Evolutionary conservation across 2,329 filamentous ascomycete species (phyloP), one percentile per base, ranked within the genome.

Genomic region (Microsporum ferrugineum): DNA sequence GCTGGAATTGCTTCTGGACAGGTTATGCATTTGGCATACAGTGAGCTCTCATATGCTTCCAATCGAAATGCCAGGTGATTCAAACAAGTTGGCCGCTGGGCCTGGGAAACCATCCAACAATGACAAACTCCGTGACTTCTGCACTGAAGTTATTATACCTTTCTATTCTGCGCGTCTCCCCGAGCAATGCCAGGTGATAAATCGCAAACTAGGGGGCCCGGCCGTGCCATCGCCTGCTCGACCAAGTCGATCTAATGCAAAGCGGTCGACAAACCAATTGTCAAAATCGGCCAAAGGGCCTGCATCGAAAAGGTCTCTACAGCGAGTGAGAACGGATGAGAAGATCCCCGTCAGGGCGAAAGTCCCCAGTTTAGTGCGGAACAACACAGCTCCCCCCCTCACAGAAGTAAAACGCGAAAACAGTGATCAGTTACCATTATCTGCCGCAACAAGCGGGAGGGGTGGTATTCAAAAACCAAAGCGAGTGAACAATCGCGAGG

Each of bases 11-110:
- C 72, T 79, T 31, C 67, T 79, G 14, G 78, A 80, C 62, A 71
- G 77, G 60, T 68, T 80, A 31, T 79, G 78, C 63, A 80, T 80
- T 59, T 80, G 78, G 78, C 77, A 80, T 66, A 73, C 77, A 31
- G 75, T 80, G 57, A 74, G 71, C 61, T 68, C 72, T 39, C 74
- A 74, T 33, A 64, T 68, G 3, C 64, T 66, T 2, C 64, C 71
- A 12, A 27, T 31, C 23, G 63, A 69, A 0, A 68, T 72, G 29
- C 65, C 69, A 14, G 62, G 66, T 33, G 71, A 70, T 55, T 57
- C 67, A 27, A 68, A 68, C n/a, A 68, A 64, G n/a, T 66, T 68
- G 33, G 67, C 60, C 56, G 68, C 69, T 60, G 65, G 68, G 38
- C 64, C 69, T 3, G 69, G 68, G 12, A 75, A 72, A 64, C 72